phyloP scores from a whole-genome alignment of 176 grass and related monocot species.

The Otatea glauca region DNA sequence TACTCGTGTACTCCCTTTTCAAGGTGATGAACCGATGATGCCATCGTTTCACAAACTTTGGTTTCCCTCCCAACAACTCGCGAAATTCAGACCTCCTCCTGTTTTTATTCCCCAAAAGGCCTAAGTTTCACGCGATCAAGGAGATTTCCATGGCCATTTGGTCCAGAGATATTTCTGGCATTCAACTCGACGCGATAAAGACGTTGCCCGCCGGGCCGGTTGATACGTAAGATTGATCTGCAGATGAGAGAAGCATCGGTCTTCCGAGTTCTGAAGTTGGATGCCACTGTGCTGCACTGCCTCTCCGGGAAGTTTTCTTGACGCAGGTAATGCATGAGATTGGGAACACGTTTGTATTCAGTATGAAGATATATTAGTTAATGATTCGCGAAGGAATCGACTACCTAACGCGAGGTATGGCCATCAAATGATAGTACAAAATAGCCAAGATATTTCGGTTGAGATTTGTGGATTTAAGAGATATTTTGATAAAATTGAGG shows the following conservation, averaged over 20 bases:
- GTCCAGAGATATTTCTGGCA: not conserved
- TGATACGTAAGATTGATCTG: not conserved
- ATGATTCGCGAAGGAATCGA: not conserved
- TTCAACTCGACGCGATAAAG: constrained; percentile 17
- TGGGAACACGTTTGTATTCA: not conserved
- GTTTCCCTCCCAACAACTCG: not conserved
- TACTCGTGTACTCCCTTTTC: not conserved
- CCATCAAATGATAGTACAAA: not conserved
- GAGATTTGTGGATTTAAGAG: not conserved
- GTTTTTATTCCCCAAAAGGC: not conserved
- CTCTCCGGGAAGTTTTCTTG: not conserved
- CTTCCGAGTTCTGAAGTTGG: not conserved
- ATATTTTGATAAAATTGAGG: not conserved
- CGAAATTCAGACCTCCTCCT: not conserved
- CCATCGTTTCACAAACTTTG: not conserved
- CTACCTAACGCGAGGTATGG: constrained; percentile 4
- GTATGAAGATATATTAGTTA: not conserved
- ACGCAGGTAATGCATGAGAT: constrained; percentile 7
- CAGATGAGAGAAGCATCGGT: not conserved
- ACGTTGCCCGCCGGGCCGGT: not conserved
- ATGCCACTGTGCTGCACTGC: not conserved
- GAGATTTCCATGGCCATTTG: not conserved
- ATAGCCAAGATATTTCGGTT: not conserved
- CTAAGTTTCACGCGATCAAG: not conserved
- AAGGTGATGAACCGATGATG: constrained; percentile 9